Conservation (phyloP, 495 filamentous ascomycete genomes). For the Hypoxylon intermedium region DNA sequence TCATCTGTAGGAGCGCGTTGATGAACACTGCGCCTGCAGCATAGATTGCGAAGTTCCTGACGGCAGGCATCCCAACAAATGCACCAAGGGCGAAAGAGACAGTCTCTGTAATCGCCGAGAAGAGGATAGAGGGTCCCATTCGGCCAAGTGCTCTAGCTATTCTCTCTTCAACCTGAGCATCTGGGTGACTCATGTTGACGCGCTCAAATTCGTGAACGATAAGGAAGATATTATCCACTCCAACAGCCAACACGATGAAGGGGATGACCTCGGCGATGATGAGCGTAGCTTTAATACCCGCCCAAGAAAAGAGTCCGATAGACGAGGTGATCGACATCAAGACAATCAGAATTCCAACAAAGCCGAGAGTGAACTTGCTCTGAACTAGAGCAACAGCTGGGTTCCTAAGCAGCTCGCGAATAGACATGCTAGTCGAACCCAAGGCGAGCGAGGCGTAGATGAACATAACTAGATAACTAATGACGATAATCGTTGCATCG, state of each 20-base stretch:
- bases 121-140: constrained; percentile 96
- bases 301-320: constrained; percentile 88
- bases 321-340: constrained; percentile 96
- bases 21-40: constrained; percentile 96
- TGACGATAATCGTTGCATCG: constrained; percentile 93
- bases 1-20: constrained; percentile 93
- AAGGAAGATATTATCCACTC: constrained; percentile 98
- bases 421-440: constrained; percentile 81
- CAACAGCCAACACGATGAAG: constrained; percentile 93
- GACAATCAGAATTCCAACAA: constrained; percentile 92
- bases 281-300: constrained; percentile 88
- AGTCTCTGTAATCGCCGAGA: constrained; percentile 92
- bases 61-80: constrained; percentile 95
- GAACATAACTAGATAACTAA: constrained; percentile 99
- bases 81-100: constrained; percentile 90
- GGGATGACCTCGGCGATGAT: constrained; percentile 99
- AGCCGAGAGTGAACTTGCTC: constrained; percentile 92
- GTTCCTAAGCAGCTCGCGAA: constrained; percentile 75
- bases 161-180: constrained; percentile 82
- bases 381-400: constrained; percentile 86
- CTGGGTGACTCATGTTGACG: constrained; percentile 86
- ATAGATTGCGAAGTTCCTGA: constrained; percentile 95
- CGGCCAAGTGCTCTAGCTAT: constrained; percentile 85
- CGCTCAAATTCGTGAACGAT: constrained; percentile 98
- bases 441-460: constrained; percentile 91